Evolutionary conservation across 2,329 filamentous ascomycete species (phyloP), one percentile per base, ranked within the genome.

Genomic region (Calcarisporium arbuscula): DNA sequence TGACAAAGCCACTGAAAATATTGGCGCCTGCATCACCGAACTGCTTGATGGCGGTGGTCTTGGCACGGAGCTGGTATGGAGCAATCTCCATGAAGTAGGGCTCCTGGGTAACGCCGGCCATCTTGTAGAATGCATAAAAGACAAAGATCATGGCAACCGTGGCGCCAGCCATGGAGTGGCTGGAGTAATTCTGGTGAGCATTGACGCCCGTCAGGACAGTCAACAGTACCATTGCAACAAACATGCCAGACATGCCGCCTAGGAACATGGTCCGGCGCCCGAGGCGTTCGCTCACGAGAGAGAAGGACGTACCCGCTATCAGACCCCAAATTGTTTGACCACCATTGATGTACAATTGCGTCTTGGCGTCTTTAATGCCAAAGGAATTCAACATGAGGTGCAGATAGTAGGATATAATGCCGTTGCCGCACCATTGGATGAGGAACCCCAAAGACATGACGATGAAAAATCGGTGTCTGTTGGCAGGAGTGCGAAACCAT

Each of bases 51-150:
- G 55, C 55, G 56, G 58, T 62, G 0, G 58, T 52, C 47, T 64
- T 65, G 33, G 62, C 62, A 6, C 62, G 57, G 54, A 65, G 63
- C 31, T 58, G 53, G 23, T 62, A 61, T 0, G 62, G 57, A 5
- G 63, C 56, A 6, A 67, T 48, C 40, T 67, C 63, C 0, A 64
- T 50, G 2, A 64, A 61, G 30, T 68, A 68, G n/a, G n/a, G n/a
- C n/a, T n/a, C n/a, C n/a, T n/a, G n/a, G 0, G 61, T 62, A 1
- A 66, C 61, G 3, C 65, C 54, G 2, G 58, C 62, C 21, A 64
- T 53, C 0, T 57, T 62, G 34, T 66, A 66, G 22, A 64, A 63
- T 0, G 49, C 53, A 18, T 63, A 56, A 43, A 63, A 65, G 21
- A 65, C 33, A 39, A 66, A 66, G 36, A 67, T 63, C n/a, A n/a